Evolutionary conservation across 441 rosid genomes (phyloP).

Genomic region (Viola pubescens): DNA sequence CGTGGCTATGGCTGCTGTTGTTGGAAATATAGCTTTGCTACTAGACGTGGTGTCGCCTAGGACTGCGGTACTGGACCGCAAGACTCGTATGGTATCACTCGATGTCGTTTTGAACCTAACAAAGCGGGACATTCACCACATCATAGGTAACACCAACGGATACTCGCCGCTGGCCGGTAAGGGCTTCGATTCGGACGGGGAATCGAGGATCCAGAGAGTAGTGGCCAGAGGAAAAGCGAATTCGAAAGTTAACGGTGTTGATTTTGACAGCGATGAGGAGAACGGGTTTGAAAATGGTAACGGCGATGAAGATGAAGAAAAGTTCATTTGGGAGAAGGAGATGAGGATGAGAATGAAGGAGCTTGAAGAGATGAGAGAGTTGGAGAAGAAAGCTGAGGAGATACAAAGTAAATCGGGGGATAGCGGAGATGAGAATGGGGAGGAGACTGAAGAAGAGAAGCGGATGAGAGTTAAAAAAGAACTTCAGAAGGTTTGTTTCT

Average conservation of each 20-base stretch:
- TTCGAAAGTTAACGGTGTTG: constrained; percentile 27
- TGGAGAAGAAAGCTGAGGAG: constrained; percentile 86
- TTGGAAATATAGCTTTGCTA: constrained; percentile 59
- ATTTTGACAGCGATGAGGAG: constrained; percentile 61
- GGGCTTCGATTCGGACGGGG: constrained; percentile 19
- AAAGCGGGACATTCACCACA: constrained; percentile 39
- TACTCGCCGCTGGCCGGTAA: constrained; percentile 25
- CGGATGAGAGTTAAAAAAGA: constrained; percentile 75
- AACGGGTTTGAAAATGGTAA: constrained; percentile 36
- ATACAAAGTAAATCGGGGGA: constrained; percentile 47
- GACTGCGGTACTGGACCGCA: constrained; percentile 45
- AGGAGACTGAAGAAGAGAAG: constrained; percentile 80
- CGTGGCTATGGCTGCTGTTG: constrained; percentile 48
- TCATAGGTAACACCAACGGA: constrained; percentile 24
- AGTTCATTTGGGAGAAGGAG: constrained; percentile 57
- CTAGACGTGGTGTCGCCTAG: constrained; percentile 49
- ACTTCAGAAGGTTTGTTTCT: constrained; percentile 58
- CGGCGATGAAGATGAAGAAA: constrained; percentile 25
- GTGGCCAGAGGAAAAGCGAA: constrained; percentile 22
- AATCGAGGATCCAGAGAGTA: constrained; percentile 16
- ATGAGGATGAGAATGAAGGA: constrained; percentile 62
- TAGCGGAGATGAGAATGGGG: constrained; percentile 30
- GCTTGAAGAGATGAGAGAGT: constrained; percentile 63
- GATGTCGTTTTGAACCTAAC: constrained; percentile 44
- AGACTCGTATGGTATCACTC: constrained; percentile 35